phyloP scores from a whole-genome alignment of 495 filamentous ascomycete species.

The Daldinia decipiens region DNA sequence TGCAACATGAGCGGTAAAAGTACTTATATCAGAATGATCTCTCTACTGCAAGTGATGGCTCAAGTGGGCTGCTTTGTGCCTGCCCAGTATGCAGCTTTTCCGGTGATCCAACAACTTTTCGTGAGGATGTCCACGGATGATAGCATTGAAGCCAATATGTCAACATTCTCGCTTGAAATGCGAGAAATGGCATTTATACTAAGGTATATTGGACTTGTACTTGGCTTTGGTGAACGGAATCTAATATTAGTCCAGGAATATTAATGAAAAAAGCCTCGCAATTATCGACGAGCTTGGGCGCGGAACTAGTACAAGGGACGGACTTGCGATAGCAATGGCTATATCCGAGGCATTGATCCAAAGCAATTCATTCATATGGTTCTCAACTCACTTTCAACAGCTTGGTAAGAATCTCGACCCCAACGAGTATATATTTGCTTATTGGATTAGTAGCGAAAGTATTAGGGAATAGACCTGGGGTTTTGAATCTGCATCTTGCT shows the following conservation, averaged over 20 bases:
- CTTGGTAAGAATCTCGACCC: slow-evolving; percentile 57
- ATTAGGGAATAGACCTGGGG: slow-evolving; percentile 75
- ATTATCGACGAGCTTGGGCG: slow-evolving; percentile 95
- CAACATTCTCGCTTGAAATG: slow-evolving; percentile 95
- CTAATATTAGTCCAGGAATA: slow-evolving; percentile 59
- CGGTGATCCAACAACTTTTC: slow-evolving; percentile 84
- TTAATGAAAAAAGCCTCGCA: slow-evolving; percentile 77
- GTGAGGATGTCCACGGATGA: slow-evolving; percentile 88
- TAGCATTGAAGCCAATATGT: slow-evolving; percentile 88
- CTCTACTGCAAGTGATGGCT: slow-evolving; percentile 88
- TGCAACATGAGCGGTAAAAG: slow-evolving; percentile 99
- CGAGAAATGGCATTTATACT: slow-evolving; percentile 93
- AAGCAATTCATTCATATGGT: slow-evolving; percentile 82
- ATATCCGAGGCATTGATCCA: slow-evolving; percentile 87
- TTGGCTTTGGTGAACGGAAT: slow-evolving; percentile 39
- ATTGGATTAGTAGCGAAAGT: slow-evolving; percentile 65
- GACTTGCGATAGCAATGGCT: slow-evolving; percentile 86
- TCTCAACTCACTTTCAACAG: slow-evolving; percentile 91
- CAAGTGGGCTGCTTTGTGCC: slow-evolving; percentile 94
- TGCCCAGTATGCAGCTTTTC: slow-evolving; percentile 82
- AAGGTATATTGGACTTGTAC: slow-evolving; percentile 60
- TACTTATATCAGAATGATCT: slow-evolving; percentile 89
- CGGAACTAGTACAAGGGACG: slow-evolving; percentile 89
- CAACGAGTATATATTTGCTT: not conserved
- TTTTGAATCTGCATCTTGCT: slow-evolving; percentile 82